Evolutionary conservation across 495 filamentous ascomycete species (phyloP), one percentile per base, ranked within the genome.

Genomic region (Hypoxylon rickii): DNA sequence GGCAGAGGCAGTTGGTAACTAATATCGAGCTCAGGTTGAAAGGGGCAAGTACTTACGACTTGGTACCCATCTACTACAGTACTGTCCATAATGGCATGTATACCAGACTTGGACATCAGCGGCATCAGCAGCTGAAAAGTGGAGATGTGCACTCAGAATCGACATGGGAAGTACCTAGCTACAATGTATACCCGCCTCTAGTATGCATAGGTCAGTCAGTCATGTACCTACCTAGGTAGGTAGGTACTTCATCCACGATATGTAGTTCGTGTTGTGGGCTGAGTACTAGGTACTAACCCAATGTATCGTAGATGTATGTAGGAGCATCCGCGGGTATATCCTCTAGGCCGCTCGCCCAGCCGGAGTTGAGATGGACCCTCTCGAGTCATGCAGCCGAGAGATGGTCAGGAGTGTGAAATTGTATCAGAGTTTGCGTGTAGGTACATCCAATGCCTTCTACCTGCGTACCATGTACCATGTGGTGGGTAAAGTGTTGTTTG

Each of bases 61-160:
- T 29, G 53, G 26, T 51, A n/a, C 38, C 22, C n/a, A 39, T 57
- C 11, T 31, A 31, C 10, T 7, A 12, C 3, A 34, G 54, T 58
- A 58, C 46, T 15, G n/a, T 29, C 24, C 4, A 4, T 29, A 4
- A 29, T 29, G 10, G 4, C 49, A 4, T 52, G 24, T 51, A 63
- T 63, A 52, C 53, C 49, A 41, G 29, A 43, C 59, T 58, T 57
- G 53, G 51, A 53, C 48, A 58, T 57, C 46, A 54, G 40, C 41
- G 54, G 52, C 59, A 53, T 63, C 48, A 63, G 59, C 59, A 63
- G 59, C 59, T 63, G 59, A 63, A 63, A 58, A 63, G 59, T 63
- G 59, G 59, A 57, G 59, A 45, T 45, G 7, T 12, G 26, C 16
- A 22, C 26, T 54, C 16, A 13, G 50, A 18, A 49, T 41, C 44